Evolutionary conservation across 2,329 filamentous ascomycete species (phyloP).

Genomic region (Talaromyces amestolkiae): DNA sequence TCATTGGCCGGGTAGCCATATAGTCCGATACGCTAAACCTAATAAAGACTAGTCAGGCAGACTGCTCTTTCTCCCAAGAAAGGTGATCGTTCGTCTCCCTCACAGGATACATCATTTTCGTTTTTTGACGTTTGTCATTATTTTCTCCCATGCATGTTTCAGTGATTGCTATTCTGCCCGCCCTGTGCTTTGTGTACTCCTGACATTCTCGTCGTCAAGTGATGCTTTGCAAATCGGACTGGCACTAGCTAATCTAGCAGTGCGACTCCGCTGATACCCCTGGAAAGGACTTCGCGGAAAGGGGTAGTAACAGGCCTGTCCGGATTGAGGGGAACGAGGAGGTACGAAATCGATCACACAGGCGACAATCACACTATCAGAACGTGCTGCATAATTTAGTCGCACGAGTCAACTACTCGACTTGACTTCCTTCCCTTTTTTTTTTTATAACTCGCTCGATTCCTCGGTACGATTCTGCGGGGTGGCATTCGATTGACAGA

Average conservation of each 20-base stretch:
- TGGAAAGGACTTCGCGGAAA: conserved; percentile 15
- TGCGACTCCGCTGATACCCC: conserved; percentile 12
- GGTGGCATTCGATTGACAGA: not conserved
- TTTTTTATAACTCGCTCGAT: not conserved
- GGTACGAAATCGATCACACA: not conserved
- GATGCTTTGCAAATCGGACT: conserved; percentile 2
- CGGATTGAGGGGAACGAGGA: not conserved
- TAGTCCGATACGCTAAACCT: not conserved
- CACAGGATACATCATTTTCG: not conserved
- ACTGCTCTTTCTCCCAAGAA: not conserved
- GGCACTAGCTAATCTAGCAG: conserved; percentile 1
- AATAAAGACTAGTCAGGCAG: not conserved
- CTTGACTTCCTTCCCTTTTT: not conserved
- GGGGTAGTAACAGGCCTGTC: conserved; percentile 3
- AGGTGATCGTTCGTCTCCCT: not conserved
- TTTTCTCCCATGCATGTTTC: not conserved
- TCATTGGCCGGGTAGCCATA: not conserved
- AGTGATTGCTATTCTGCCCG: not conserved
- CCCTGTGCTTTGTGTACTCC: not conserved
- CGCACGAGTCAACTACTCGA: not conserved
- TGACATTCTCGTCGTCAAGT: not conserved
- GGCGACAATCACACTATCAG: not conserved
- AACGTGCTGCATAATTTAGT: conserved; percentile 1
- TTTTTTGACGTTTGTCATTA: not conserved
- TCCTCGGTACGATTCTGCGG: not conserved